A percentile compares a stretch with the other conserved stretches of the same genome.
phyloP scores from a whole-genome alignment of 805 yeast species.

The Saturnispora dispora region DNA sequence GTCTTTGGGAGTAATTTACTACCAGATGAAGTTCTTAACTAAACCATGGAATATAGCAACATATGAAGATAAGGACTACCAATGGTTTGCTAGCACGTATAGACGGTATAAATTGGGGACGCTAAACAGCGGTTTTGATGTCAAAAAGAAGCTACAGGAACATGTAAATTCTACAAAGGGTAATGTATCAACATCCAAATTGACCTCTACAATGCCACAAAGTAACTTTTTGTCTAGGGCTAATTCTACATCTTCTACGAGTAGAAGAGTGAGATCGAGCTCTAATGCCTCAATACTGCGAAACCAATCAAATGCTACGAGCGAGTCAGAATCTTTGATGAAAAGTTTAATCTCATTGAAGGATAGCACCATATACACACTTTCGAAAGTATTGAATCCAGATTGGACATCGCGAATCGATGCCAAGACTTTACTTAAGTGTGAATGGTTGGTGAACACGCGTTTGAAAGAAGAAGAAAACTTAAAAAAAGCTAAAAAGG shows the following conservation, averaged over 20 bases:
- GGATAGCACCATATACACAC: slow-evolving; percentile 8
- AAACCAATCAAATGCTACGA: neutral
- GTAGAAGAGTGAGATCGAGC: neutral
- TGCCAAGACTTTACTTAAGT: slow-evolving; percentile 15
- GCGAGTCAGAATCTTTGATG: neutral
- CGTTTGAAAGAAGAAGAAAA: slow-evolving; percentile 15
- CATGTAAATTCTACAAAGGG: neutral
- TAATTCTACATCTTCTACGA: neutral
- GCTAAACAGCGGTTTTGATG: slow-evolving; percentile 15
- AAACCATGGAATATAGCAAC: slow-evolving; percentile 42
- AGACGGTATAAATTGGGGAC: slow-evolving; percentile 9
- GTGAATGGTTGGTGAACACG: slow-evolving; percentile 28
- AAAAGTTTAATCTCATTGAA: slow-evolving; percentile 11
- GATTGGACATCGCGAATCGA: slow-evolving; percentile 17
- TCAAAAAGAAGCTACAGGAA: slow-evolving; percentile 11
- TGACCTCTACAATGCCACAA: neutral
- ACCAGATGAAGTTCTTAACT: slow-evolving; percentile 34
- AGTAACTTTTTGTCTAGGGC: neutral
- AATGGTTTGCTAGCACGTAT: slow-evolving; percentile 15
- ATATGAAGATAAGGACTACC: slow-evolving; percentile 19
- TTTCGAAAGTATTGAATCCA: slow-evolving; percentile 27
- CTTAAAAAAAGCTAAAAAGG: slow-evolving; percentile 11
- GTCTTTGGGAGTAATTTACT: slow-evolving; percentile 44
- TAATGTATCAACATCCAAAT: neutral
- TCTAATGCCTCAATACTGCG: slow-evolving; percentile 1